These are phyloP conservation scores for Neopestalotiopsis sp. DNA, from an alignment of 2,329 filamentous ascomycete species.

Conservation along the genomic window DNA sequence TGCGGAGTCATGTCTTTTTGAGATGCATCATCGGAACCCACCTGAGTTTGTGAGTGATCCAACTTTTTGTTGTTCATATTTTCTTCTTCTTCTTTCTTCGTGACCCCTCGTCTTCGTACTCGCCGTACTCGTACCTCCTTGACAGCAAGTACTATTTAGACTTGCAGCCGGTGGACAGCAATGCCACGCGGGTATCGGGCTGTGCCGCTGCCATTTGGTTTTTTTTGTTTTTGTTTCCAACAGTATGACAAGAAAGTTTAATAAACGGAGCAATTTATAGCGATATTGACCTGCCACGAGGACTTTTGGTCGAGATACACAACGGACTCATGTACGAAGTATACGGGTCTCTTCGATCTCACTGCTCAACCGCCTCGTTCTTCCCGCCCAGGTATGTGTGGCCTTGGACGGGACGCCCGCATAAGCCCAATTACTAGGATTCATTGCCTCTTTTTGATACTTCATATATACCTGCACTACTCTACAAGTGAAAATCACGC, in stretches of 20 bases:
- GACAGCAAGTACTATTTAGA: too few species aligned
- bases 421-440: background rate
- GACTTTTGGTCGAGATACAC: background rate
- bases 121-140: too few species aligned
- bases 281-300: background rate
- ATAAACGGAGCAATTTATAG: background rate
- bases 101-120: too few species aligned
- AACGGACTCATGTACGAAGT: background rate
- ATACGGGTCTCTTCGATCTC: background rate
- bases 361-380: background rate
- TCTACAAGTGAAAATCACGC: background rate
- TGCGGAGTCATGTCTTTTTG: background rate
- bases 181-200: background rate
- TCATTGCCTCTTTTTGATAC: background rate
- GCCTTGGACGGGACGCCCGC: background rate
- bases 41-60: background rate
- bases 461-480: background rate
- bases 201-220: background rate
- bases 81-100: background rate
- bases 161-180: background rate
- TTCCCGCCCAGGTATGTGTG: background rate
- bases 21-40: background rate
- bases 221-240: background rate
- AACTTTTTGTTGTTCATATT: background rate
- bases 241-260: background rate